Percentiles rank a stretch among this genome's conserved stretches.
phyloP scores from a whole-genome alignment of 2,329 filamentous ascomycete genomes.

The Penicillium sumatraense region DNA sequence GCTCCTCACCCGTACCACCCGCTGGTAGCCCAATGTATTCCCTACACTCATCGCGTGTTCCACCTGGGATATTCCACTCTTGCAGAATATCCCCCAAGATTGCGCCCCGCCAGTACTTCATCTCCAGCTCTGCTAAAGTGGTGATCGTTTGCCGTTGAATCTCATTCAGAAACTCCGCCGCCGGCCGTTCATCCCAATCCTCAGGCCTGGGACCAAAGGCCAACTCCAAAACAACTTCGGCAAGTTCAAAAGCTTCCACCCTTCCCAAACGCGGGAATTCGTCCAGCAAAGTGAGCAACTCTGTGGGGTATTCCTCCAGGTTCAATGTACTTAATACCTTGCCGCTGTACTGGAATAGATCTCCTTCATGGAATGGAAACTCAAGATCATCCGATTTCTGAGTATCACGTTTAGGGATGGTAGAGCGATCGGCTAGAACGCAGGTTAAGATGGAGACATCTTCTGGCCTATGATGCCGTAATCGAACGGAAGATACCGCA shows the following conservation, averaged over 20 bases:
- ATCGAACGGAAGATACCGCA: background rate
- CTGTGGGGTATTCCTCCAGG: background rate
- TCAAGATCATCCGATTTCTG: background rate
- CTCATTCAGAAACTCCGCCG: background rate
- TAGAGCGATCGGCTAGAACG: background rate
- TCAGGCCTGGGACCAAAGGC: background rate
- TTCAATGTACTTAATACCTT: background rate
- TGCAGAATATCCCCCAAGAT: background rate
- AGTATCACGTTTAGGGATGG: background rate
- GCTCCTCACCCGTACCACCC: background rate
- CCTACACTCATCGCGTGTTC: background rate
- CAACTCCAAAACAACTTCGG: background rate
- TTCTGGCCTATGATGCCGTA: background rate
- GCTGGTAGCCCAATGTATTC: background rate
- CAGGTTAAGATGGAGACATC: background rate
- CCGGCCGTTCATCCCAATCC: background rate
- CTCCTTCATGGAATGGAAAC: background rate
- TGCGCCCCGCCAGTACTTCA: background rate
- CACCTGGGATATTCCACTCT: background rate
- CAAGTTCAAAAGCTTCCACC: background rate
- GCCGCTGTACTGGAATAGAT: background rate
- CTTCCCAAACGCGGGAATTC: background rate
- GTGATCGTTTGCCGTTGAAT: background rate
- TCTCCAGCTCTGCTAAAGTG: background rate
- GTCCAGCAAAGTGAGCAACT: background rate